Conservation (phyloP, 1,139 yeast genomes). For the Blastobotrys aristatus region DNA sequence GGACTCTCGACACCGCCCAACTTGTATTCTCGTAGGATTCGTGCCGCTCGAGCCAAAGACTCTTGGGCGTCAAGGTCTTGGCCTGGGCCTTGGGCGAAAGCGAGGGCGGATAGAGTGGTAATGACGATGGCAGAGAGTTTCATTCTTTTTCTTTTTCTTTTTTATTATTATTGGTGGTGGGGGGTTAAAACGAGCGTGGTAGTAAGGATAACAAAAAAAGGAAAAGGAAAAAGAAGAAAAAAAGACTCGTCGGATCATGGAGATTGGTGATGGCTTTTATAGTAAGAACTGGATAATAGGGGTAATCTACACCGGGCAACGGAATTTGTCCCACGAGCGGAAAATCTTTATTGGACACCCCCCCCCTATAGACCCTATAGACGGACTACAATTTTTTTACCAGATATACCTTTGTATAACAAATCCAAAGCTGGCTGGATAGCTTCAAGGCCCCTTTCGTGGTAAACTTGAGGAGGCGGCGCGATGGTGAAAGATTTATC, state of each 20-base stretch:
- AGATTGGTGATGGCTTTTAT: background rate
- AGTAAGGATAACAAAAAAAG: no score
- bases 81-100: slow-evolving; percentile 3
- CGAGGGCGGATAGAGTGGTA: background rate
- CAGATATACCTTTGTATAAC: slow-evolving; percentile 1
- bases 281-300: no score
- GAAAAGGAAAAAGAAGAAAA: no score
- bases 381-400: slow-evolving; percentile 5
- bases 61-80: slow-evolving; percentile 3
- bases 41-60: background rate
- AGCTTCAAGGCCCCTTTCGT: background rate
- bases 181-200: no score
- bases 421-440: slow-evolving; percentile 1
- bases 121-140: background rate
- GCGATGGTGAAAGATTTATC: background rate
- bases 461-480: background rate
- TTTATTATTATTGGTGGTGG: background rate
- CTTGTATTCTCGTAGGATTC: slow-evolving; percentile 1
- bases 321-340: background rate
- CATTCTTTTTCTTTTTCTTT: background rate
- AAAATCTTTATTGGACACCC: no score
- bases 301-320: background rate
- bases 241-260: no score
- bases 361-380: no score
- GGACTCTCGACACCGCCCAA: background rate